A percentile compares a stretch with the other conserved stretches of the same genome.
These are phyloP conservation scores for Acanthamoeba divionensis DNA, from an alignment of 208 protist species.

Conservation along the genomic window DNA sequence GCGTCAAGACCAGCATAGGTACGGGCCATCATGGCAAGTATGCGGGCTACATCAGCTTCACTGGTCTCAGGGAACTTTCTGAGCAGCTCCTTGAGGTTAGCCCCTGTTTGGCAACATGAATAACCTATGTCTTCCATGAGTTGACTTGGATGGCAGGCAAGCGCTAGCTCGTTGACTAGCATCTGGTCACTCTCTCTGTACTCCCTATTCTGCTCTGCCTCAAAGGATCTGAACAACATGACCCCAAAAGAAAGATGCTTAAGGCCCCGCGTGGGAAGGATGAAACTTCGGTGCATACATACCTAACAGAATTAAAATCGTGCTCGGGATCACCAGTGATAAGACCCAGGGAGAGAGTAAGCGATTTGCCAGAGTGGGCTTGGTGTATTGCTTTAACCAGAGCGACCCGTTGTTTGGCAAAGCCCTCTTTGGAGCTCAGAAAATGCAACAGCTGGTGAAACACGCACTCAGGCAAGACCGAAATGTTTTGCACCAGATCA, in stretches of 20 bases:
- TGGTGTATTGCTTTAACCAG: background rate
- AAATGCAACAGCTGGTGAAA: slow-evolving; percentile 5
- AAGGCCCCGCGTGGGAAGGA: background rate
- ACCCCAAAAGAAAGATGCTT: background rate
- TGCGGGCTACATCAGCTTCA: slow-evolving; percentile 64
- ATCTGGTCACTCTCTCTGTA: background rate
- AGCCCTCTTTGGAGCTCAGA: background rate
- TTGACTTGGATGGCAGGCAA: background rate
- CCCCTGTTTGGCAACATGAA: background rate
- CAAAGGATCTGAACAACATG: background rate
- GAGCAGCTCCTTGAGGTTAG: slow-evolving; percentile 58
- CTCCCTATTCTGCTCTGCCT: background rate
- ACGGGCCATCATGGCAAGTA: slow-evolving; percentile 68
- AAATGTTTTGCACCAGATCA: background rate
- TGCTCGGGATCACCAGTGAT: background rate
- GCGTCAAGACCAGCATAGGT: slow-evolving; percentile 25
- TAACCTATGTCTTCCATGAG: slow-evolving; percentile 66
- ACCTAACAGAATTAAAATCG: background rate
- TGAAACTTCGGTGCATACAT: background rate
- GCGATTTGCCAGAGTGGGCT: background rate
- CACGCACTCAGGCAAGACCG: background rate
- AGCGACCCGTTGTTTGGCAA: background rate
- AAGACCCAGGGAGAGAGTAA: background rate
- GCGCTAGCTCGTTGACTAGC: slow-evolving; percentile 30
- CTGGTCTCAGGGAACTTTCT: slow-evolving; percentile 53